A percentile compares a stretch with the other conserved stretches of the same genome.
phyloP scores from a whole-genome alignment of 1,139 yeast genomes.

The Pichia sp. region DNA sequence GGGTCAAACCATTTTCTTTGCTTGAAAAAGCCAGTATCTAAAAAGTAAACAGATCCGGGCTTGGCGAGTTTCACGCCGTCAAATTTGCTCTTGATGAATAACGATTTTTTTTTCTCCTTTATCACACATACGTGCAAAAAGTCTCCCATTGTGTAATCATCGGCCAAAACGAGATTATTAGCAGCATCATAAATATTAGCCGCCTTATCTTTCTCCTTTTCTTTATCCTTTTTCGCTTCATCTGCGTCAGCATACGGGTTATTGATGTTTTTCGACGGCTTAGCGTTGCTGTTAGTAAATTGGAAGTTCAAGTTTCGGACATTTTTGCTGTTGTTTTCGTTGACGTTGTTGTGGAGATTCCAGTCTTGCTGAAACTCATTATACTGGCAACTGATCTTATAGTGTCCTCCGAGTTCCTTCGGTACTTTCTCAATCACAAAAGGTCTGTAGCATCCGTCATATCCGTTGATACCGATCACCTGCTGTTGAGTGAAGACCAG shows the following conservation, averaged over 20 bases:
- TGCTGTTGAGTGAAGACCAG: slow-evolving; percentile 36
- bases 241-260: background rate
- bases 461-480: slow-evolving; percentile 21
- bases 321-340: slow-evolving; percentile 10
- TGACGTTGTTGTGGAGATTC: slow-evolving; percentile 11
- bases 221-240: background rate
- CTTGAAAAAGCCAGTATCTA: slow-evolving; percentile 18
- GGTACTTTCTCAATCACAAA: slow-evolving; percentile 26
- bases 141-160: slow-evolving; percentile 22
- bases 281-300: background rate
- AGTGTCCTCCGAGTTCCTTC: slow-evolving; percentile 20
- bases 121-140: slow-evolving; percentile 17
- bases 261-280: background rate
- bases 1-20: slow-evolving; percentile 32
- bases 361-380: slow-evolving; percentile 20
- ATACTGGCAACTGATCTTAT: slow-evolving; percentile 17
- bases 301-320: slow-evolving; percentile 7
- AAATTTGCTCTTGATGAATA: slow-evolving; percentile 25
- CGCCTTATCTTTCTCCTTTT: background rate
- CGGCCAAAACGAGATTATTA: slow-evolving; percentile 6
- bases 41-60: slow-evolving; percentile 35
- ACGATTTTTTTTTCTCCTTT: slow-evolving; percentile 24
- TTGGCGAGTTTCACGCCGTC: slow-evolving; percentile 32
- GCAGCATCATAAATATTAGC: background rate
- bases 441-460: slow-evolving; percentile 11